Base-by-base conservation (phyloP, 2,329 filamentous ascomycete species). In the Xylaria sp. region DNA sequence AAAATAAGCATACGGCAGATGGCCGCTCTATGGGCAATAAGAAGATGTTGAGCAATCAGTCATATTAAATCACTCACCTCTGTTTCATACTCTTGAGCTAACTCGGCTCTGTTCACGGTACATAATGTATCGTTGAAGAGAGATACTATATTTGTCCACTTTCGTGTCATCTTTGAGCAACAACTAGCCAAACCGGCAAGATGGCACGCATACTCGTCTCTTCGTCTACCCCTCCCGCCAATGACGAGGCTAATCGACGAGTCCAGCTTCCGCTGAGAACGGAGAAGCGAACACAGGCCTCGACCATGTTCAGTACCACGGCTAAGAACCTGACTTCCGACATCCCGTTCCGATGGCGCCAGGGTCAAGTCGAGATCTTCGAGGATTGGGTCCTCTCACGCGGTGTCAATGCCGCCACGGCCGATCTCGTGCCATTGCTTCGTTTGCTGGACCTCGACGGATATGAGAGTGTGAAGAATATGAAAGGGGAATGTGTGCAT, bases 401-500 rank as follows among this genome's bases (percentile, higher is more conserved):
- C n/a, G 66, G 58, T 5, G n/a, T 54, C 3, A 63, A 62, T 47
- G 51, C 29, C 18, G 59, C 40, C 44, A 50, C 63, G 8, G 58
- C 37, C 1, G 66, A 69, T 32, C 44, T 69, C 1, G 13, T 29
- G 16, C 66, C 63, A 8, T 32, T 69, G 27, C 29, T 69, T 37
- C 37, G 53, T 8, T 44, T 4, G 8, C 40, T 69, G 4, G 66
- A 69, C 16, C 58, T 69, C 6, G 66, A 69, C 37, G 66, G 66
- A 9, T 69, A 69, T 4, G 66, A 63, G 35, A 44, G 66, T 10
- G 18, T 69, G 6, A 21, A 50, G 21, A 69, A 66, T 23, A 0
- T n/a, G 0, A 1, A 13, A 1, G 60, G 57, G 18, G 59, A 66
- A 18, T 63, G 59, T 3, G 66, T 69, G 12, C 58, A 69, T 23